Evolutionary conservation across 345 rosid genomes (phyloP), one percentile per base, ranked within the genome.

Genomic region (Pseudoturritis turrita): DNA sequence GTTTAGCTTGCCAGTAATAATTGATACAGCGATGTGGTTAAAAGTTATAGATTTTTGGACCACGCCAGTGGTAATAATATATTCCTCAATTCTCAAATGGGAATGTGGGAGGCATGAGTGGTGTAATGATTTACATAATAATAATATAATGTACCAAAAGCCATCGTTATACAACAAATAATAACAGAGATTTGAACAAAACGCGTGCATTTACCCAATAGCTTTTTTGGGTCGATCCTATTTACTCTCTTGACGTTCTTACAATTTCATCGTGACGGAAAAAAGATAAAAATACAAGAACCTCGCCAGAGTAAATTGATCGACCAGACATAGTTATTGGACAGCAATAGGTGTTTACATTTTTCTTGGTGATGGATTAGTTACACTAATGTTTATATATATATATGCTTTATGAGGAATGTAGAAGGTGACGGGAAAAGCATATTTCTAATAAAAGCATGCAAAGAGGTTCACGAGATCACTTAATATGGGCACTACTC

Each of bases 391-490:
- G 8, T 33, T 25, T 3, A 25, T 3, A 33, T 35, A 29, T 39
- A 67, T 13, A 59, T 50, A 59, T 49, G 25, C 49, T 52, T 15
- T 36, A 53, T 36, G 50, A 53, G 79, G 65, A 62, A 62, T 17
- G 53, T 52, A 69, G 79, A 69, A 70, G 75, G 70, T 70, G 79
- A 76, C 71, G 66, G 71, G 35, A 70, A 76, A 63, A 76, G 79
- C 75, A 70, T 76, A 69, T 70, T 76, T 76, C 75, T 70, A 76
- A 76, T 62, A 62, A 76, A 76, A 62, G 79, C 75, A 70, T 54
- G 62, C 65, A 76, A 76, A 46, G 79, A 75, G 79, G 71, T 70
- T 76, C 79, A 76, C 75, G 79, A 70, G 79, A 62, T 70, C 65
- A 40, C 70, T 69, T 70, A 26, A 70, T 76, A 62, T 63, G 73